Evolutionary conservation across 495 filamentous ascomycete genomes (phyloP).

Genomic region (Podospora australis): DNA sequence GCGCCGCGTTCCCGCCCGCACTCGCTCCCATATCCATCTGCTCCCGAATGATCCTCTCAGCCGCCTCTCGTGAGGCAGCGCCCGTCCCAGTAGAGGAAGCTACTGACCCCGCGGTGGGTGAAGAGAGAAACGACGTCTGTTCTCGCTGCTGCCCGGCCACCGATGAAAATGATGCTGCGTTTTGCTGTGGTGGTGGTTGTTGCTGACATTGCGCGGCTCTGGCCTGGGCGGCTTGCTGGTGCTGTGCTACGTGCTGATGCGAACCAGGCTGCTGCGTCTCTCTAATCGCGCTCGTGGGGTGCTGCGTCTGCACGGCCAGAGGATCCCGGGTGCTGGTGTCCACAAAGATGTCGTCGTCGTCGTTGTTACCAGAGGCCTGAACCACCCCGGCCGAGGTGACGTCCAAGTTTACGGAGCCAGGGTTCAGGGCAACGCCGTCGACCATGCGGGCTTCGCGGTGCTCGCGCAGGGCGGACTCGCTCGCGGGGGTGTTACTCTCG

Average conservation of each 20-base stretch:
- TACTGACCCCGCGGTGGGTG: not conserved
- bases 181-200: slow-evolving; percentile 10
- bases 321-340: slow-evolving; percentile 40
- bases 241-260: slow-evolving; percentile 11
- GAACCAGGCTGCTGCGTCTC: slow-evolving; percentile 28
- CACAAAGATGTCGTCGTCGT: slow-evolving; percentile 34
- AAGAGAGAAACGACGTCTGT: not conserved
- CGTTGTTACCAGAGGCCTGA: slow-evolving; percentile 13
- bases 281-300: slow-evolving; percentile 26
- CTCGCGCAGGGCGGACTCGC: slow-evolving; percentile 35
- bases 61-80: slow-evolving; percentile 30
- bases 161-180: too few relatives aligned
- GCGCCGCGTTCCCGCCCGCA: slow-evolving; percentile 22
- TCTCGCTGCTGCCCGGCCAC: slow-evolving; percentile 8
- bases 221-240: too few relatives aligned
- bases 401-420: slow-evolving; percentile 19
- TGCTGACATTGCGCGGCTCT: not conserved
- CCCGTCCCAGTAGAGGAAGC: not conserved
- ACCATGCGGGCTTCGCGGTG: slow-evolving; percentile 38
- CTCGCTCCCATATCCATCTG: slow-evolving; percentile 39
- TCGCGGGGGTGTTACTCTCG: slow-evolving; percentile 34
- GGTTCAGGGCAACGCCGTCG: slow-evolving; percentile 35
- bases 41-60: slow-evolving; percentile 51
- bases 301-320: slow-evolving; percentile 28
- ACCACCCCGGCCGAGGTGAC: too few relatives aligned